Base-by-base conservation (phyloP, 345 rosid species). In the Hevea brasiliensis region DNA sequence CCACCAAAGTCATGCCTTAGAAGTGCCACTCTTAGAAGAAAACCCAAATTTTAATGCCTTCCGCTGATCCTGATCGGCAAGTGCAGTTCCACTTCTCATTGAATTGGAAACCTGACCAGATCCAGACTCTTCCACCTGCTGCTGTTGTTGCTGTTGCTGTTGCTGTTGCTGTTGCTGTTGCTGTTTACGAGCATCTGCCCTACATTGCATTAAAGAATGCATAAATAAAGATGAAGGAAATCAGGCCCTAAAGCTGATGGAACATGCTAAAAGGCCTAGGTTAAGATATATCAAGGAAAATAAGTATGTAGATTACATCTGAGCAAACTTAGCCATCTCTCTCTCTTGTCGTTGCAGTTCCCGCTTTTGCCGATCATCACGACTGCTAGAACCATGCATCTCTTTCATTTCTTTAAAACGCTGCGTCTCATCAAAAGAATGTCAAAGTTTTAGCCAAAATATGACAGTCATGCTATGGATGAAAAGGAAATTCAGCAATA, bases 321-420 rank as follows among this genome's bases (percentile, higher is more conserved):
- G 77, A 42, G 87, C 80, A 89, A 90, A 89, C 77, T 90, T 92
- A 14, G 94, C 94, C 92, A 95, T 80, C 86, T 95, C 98, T 79
- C 81, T 93, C 80, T 95, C 97, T 72, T 82, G 93, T 26, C 96
- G 96, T 76, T 91, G 99, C 77, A 76, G 85, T 76, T 95, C 98
- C 65, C 97, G 85, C 76, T 91, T 95, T 78, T 87, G 89, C 59
- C 98, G 77, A 55, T 90, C 99, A 85, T 95, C 99, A n/a, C 98
- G 96, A 75, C 90, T 83, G 75, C 93, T 88, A 61, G 86, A 44
- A 68, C 93, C 88, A 20, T 93, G 99, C 93, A 91, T 87, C 76
- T 92, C 99, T 82, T 81, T 89, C 98, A 95, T 95, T 78, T 91
- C 98, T 81, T 95, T 95, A 78, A 95, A 95, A 23, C 98, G 86